Evolutionary conservation across 129 eudicot species (phyloP), one percentile per base, ranked within the genome.

Genomic region (Flaveria brownii): DNA sequence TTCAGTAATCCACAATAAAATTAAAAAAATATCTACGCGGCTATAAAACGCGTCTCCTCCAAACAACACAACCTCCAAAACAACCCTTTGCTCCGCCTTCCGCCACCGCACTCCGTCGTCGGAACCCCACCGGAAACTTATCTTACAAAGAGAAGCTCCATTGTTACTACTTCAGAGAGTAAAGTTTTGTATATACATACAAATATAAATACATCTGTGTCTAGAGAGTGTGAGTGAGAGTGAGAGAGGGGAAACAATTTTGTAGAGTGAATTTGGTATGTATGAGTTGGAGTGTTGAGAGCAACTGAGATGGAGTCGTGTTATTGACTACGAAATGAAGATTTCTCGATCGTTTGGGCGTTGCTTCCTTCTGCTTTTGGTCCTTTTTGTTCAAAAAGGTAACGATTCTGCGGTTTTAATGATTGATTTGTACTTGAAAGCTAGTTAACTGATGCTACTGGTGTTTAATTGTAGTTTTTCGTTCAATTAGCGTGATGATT

Each of bases 341-440:
- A 69, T 61, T 72, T 63, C 50, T 20, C 69, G 82, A 78, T 78
- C 76, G 2, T 52, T 39, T 68, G 22, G 39, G 30, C 68, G 73
- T 26, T 46, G 52, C 6, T 6, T 81, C 52, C 66, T 78, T 71
- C 77, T 87, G 55, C 71, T 82, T 59, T 41, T 78, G 62, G 71
- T 82, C 41, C 9, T 65, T 15, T 49, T 84, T 57, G 52, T 80
- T 41, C 76, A 76, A 51, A 75, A 78, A 71, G 91, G 91, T 87
- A 84, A 33, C 6, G 9, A 45, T 49, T 69, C 15, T 55, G 15
- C 65, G 33, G 5, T 9, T 18, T 61, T 26, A 23, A 2, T 1
- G 10, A 28, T 25, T 75, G 68, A 75, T 81, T 23, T 54, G 28
- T 56, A 20, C 43, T 60, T 26, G 41, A 51, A 22, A 52, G 26